phyloP scores from a whole-genome alignment of 1,139 yeast species.

The Eremothecium coryli region DNA sequence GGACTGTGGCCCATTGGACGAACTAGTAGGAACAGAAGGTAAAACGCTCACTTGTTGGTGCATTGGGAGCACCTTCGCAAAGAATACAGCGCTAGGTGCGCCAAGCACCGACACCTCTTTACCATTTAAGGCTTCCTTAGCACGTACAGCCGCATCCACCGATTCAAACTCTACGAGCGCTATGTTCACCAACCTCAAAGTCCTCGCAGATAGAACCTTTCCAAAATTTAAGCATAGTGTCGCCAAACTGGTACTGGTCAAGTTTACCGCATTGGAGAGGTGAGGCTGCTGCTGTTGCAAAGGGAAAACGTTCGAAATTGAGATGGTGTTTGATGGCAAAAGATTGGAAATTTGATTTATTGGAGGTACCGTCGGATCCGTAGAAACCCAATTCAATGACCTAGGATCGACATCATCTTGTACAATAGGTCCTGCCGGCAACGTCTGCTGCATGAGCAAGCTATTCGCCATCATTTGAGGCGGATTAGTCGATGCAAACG shows the following conservation, averaged over 20 bases:
- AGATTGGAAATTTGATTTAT: conserved; percentile 26
- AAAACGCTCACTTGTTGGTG: conserved; percentile 21
- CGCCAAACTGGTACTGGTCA: conserved; percentile 30
- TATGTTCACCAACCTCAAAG: conserved; percentile 42
- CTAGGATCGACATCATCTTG: conserved; percentile 49
- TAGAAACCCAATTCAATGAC: conserved; percentile 44
- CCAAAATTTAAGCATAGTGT: conserved; percentile 47
- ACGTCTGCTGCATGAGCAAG: conserved; percentile 4
- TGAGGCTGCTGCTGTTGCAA: conserved; percentile 41
- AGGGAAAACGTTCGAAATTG: conserved; percentile 61
- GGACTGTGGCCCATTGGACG: conserved; percentile 18
- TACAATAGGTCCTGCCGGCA: conserved; percentile 34
- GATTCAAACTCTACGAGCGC: conserved; percentile 69
- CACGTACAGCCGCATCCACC: conserved; percentile 67
- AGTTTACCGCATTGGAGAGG: conserved; percentile 27
- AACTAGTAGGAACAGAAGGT: conserved; percentile 7
- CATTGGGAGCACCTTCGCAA: conserved; percentile 49
- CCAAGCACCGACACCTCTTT: conserved; percentile 71
- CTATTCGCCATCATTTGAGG: conserved; percentile 20
- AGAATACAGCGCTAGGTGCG: conserved; percentile 51
- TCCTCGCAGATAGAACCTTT: conserved; percentile 46
- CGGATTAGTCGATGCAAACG: conserved; percentile 21
- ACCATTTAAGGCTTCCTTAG: conserved; percentile 69
- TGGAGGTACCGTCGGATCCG: conserved; percentile 63
- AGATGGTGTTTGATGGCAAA: conserved; percentile 50